Base-by-base conservation (phyloP, 2,329 filamentous ascomycete genomes). In the Beauveria caledonica region DNA sequence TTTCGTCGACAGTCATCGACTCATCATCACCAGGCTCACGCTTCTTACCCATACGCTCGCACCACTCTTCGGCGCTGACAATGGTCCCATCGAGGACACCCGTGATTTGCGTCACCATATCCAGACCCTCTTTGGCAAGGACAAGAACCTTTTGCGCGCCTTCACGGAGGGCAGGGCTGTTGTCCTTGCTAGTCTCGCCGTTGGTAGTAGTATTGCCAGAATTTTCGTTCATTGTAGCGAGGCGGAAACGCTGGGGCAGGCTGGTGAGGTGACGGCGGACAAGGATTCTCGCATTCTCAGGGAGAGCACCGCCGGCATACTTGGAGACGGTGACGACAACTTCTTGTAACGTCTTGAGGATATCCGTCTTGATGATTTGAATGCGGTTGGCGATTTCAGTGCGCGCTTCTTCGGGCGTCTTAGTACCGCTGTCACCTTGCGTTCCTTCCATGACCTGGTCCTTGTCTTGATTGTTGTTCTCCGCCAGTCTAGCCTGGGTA, bases 101-200 rank as follows among this genome's bases (percentile, higher is more conserved):
- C 45, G 87, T 94, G 54, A 99, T 91, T 71, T 97, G 92, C 1
- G 86, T 83, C 81, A 97, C 92, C 88, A 97, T 96, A 66, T 97
- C 92, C 15, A 97, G 78, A 0, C 92, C 91, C 71, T 97, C 93
- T 68, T 88, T 89, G 7, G 93, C 93, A 56, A 97, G 84, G 1
- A 94, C 85, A 13, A 97, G 77, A 60, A 95, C 92, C 45, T 88
- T 82, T 66, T 92, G 87, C 0, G 90, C 92, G 56, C 80, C 80
- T 27, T 86, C 81, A 21, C 72, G 69, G 10, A 76, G 63, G 17
- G 71, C 71, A 9, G 70, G 70, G 52, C 77, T 75, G 51, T 68
- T 71, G 49, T 74, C 71, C 60, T 71, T 69, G 33, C 11, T 36
- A 59, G 27, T 29, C 71, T 69, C 49, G n/a, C 70, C 70, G 52